These are phyloP conservation scores for Ganoderma sp. DNA, from an alignment of 1,284 basidiomycete species.

Conservation along the genomic window DNA sequence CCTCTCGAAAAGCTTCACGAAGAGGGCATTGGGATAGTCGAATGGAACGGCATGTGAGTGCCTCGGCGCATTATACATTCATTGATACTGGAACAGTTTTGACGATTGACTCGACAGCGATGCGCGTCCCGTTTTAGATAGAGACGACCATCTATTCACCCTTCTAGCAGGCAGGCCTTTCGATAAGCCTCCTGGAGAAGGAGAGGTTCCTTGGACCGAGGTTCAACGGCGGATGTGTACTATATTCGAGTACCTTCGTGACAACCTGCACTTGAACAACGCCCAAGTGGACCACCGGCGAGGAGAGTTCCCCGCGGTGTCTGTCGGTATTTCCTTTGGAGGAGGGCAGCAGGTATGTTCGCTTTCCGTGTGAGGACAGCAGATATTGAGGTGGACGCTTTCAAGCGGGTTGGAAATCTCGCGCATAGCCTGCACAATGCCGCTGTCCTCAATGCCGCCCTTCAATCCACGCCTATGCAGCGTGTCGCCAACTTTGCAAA, in stretches of 20 bases:
- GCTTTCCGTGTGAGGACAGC: too few relatives aligned
- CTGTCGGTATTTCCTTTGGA: background rate
- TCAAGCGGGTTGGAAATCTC: background rate
- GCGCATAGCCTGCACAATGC: background rate
- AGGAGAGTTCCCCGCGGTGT: background rate
- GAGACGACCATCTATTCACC: background rate
- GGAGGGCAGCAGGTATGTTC: constrained; percentile 1
- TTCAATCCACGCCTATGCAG: background rate
- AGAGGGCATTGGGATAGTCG: background rate
- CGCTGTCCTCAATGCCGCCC: background rate
- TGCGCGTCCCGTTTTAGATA: background rate
- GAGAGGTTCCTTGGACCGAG: background rate
- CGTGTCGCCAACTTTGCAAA: background rate
- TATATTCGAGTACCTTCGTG: background rate
- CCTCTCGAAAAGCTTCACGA: background rate
- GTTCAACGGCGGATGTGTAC: background rate
- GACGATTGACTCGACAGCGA: background rate
- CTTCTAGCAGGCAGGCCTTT: background rate
- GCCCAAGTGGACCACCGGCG: background rate
- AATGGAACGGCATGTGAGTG: background rate
- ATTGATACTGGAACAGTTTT: too few relatives aligned
- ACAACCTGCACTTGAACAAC: background rate
- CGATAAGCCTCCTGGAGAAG: background rate
- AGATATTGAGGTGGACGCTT: too few relatives aligned
- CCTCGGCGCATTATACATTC: too few relatives aligned